Conservation (phyloP, 2,329 filamentous ascomycete genomes). For the Aspergillus chevalieri region DNA sequence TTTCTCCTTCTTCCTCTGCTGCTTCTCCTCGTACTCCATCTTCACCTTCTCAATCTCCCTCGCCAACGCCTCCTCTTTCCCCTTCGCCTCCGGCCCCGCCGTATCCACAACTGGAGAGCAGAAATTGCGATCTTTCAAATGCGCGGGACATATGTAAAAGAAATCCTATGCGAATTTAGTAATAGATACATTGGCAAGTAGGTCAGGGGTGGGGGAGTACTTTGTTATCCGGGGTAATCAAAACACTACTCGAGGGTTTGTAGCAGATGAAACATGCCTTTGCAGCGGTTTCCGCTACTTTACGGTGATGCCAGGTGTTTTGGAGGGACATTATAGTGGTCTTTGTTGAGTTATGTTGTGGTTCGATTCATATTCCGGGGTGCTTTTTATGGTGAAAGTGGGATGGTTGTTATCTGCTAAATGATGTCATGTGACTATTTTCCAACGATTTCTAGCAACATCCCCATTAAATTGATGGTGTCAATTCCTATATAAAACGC, state of each 20-base stretch:
- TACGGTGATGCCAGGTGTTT: constrained; percentile 79
- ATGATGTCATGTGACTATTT: constrained; percentile 9
- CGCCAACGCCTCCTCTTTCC: constrained; percentile 39
- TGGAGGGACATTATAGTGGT: constrained; percentile 41
- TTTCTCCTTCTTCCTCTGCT: constrained; percentile 62
- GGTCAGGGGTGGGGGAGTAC: constrained; percentile 40
- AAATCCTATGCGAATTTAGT: constrained; percentile 56
- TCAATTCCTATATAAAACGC: not conserved
- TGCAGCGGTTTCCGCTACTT: constrained; percentile 74
- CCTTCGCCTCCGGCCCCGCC: constrained; percentile 37
- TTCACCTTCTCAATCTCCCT: constrained; percentile 44
- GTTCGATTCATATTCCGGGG: not conserved
- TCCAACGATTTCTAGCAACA: not conserved
- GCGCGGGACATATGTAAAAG: constrained; percentile 81
- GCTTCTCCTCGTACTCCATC: constrained; percentile 65
- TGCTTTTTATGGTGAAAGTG: constrained; percentile 1
- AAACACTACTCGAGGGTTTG: constrained; percentile 77
- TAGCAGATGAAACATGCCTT: constrained; percentile 89
- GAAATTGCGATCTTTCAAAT: constrained; percentile 78
- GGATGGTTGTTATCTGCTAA: constrained; percentile 5
- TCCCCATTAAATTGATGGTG: not conserved
- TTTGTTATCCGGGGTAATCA: constrained; percentile 86
- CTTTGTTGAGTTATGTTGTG: not conserved
- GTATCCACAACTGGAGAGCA: constrained; percentile 53
- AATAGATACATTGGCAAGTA: constrained; percentile 2